Base-by-base conservation (phyloP, 1,139 yeast species). In the Hyphopichia burtonii region DNA sequence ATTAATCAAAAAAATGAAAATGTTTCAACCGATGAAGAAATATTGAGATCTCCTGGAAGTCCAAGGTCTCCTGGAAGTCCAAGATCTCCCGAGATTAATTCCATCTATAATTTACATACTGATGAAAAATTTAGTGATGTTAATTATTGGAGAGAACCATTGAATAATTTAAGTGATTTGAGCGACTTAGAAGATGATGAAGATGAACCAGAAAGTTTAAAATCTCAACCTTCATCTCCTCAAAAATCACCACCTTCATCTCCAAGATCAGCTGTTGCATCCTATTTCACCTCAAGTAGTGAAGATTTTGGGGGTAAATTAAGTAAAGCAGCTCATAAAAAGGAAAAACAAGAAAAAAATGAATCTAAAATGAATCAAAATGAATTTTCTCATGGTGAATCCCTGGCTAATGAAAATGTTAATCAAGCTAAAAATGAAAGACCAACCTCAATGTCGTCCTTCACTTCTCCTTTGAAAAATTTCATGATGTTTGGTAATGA, bases 121-220 rank as follows among this genome's bases (percentile, higher is more conserved):
- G 86, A 83, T 48, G 89, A 85, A 49, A 79, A 79, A 48, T 91
- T 70, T 58, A 86, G 90, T 8, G 99, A 93, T 63, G 86, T 87
- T 23, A 90, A 88, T 55, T 93, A 79, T 60, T 93, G 99, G 99
- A 70, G 96, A 48, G 93, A 84, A 41, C 93, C 96, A 0, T 62
- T 91, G 30, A 67, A 79, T 8, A 82, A 83, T 48, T 58, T 91
- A 40, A 74, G 79, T 42, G 86, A 82, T 42, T 66, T 82, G 43
- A 69, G 75, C 40, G 84, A 78, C 40, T 75, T 58, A 18, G 72
- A 66, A 20, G 74, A 65, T 31, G 66, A 55, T 7, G 55, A 46
- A 15, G 47, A 30, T 11, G 48, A 44, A 27, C 41, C 40, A 18
- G 39, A 23, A 17, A 16, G 31, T 30, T 39, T 34, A 22, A 37